Percentiles rank a stretch among this genome's conserved stretches.
These are phyloP conservation scores for Pascua sp. DNA, from an alignment of 1,284 basidiomycete genomes.

Conservation along the genomic window DNA sequence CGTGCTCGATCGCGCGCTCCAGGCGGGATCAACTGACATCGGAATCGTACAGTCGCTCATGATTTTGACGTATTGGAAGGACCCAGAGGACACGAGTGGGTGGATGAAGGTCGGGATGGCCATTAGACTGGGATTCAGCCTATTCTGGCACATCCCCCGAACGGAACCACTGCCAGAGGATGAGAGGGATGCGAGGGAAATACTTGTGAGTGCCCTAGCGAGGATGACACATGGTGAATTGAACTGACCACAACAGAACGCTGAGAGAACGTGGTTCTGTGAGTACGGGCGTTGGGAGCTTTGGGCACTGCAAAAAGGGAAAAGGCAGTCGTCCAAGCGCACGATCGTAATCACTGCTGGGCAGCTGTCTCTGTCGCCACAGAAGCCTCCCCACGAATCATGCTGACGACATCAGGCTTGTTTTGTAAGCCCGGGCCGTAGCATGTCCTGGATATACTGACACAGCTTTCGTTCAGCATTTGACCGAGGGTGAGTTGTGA, in stretches of 20 bases:
- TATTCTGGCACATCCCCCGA: constrained; percentile 31
- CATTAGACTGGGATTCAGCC: constrained; percentile 32
- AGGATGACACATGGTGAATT: not conserved
- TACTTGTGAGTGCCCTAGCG: constrained; percentile 10
- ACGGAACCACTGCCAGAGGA: constrained; percentile 26
- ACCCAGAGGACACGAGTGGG: constrained; percentile 27
- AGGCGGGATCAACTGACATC: constrained; percentile 24
- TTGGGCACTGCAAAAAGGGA: no score
- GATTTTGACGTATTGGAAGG: constrained; percentile 41
- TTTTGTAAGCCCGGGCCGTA: constrained; percentile 19
- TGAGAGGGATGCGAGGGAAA: constrained; percentile 26
- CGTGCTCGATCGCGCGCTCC: constrained; percentile 30
- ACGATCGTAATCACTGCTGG: no score
- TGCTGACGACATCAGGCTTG: constrained; percentile 19
- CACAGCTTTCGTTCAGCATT: constrained; percentile 20
- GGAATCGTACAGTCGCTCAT: constrained; percentile 36
- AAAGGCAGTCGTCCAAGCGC: no score
- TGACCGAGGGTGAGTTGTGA: constrained; percentile 28
- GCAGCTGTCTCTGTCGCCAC: no score
- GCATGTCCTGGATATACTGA: not conserved
- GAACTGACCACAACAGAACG: constrained; percentile 16
- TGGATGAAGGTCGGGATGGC: constrained; percentile 37
- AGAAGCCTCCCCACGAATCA: no score
- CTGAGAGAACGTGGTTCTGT: constrained; percentile 40
- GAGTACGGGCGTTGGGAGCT: constrained; percentile 12